Evolutionary conservation across 1,284 basidiomycete genomes (phyloP), one percentile per base, ranked within the genome.

Genomic region (Meira miltonrushii): DNA sequence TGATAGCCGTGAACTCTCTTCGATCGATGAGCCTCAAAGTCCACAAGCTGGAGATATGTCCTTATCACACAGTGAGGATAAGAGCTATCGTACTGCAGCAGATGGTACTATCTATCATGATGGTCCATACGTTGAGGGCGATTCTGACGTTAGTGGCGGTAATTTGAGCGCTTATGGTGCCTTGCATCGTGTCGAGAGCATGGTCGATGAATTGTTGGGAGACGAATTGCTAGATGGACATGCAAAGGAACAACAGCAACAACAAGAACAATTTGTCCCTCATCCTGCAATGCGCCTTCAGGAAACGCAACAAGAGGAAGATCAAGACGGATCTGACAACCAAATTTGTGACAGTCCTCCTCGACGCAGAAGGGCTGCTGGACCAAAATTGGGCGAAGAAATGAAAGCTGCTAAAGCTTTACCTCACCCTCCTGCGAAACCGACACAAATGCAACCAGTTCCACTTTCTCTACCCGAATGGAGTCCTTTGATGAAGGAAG

Each of bases 131-230:
- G 55, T 39, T 23, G 50, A 58, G 4, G n/a, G 25, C 2, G 66
- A 68, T 38, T 43, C 58, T 5, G 66, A 69, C 21, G 60, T 52
- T 44, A 68, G 66, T 61, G 67, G 62, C 48, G 55, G 57, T 21
- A 59, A 64, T 25, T 61, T 74, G 25, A 65, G 62, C 19, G 72
- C 67, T 12, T 53, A 53, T 23, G 50, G 50, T 37, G 50, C 28
- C 8, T 57, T 65, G 9, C 68, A 72, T 37, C 66, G 72, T 15
- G 69, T 74, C 11, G 72, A 74, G 43, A 69, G 67, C 61, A 65
- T 75, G 61, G 68, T 76, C 44, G 73, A 76, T 44, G 66, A 74
- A 60, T 68, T 76, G 19, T 64, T 76, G 3, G 54, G 66, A 4
- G 67, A 67, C 37, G 50, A 41, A 33, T 33, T 53, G 19, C 17